phyloP scores from a whole-genome alignment of 257 asterid species.

The Solanum bulbocastanum region DNA sequence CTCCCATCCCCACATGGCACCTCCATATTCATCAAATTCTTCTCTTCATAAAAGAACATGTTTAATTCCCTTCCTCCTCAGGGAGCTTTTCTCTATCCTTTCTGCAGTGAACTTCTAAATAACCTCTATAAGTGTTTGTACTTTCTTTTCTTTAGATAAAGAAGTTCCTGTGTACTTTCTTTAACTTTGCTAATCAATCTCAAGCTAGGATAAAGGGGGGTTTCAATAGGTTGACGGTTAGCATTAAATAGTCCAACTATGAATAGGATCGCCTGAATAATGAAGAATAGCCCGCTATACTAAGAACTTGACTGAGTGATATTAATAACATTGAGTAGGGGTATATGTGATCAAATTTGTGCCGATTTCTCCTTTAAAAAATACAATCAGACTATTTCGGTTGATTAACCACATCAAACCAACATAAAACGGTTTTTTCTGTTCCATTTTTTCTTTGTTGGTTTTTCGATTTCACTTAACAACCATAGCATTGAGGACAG shows the following conservation, averaged over 20 bases:
- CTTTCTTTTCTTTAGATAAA: not conserved
- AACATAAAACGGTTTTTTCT: not conserved
- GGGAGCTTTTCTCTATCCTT: not conserved
- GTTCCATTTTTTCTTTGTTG: not conserved
- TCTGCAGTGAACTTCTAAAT: not conserved
- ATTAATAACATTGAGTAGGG: not conserved
- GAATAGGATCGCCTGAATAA: not conserved
- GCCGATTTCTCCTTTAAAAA: not conserved
- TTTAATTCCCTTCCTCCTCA: not conserved
- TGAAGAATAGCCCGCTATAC: not conserved
- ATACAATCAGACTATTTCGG: not conserved
- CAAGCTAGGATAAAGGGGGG: not conserved
- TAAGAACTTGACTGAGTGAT: not conserved
- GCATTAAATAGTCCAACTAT: not conserved
- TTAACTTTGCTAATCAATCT: not conserved
- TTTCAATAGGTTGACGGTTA: not conserved
- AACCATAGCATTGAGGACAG: not conserved
- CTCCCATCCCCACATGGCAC: not conserved
- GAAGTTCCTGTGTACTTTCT: not conserved
- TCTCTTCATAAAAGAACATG: not conserved
- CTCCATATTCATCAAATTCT: not conserved
- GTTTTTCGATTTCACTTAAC: not conserved
- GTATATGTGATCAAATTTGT: not conserved
- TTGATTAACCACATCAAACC: not conserved
- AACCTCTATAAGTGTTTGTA: not conserved